phyloP scores from a whole-genome alignment of 2,329 filamentous ascomycete species.

The Fusarium lateritium region DNA sequence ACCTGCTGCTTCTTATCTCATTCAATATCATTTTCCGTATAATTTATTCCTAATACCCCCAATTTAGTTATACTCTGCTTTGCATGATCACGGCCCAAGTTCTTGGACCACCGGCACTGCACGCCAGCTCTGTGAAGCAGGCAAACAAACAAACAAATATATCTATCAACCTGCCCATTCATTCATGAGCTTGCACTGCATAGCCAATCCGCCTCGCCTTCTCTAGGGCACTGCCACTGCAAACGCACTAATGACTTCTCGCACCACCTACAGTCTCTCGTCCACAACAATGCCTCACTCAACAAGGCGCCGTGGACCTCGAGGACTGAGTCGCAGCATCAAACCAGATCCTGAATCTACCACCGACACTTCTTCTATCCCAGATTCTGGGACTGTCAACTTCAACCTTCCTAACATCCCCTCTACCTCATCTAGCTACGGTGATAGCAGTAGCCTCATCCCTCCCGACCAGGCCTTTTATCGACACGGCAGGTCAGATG shows the following conservation, averaged over 20 bases:
- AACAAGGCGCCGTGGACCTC: conserved; percentile 43
- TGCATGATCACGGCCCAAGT: background rate
- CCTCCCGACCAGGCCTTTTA: conserved; percentile 45
- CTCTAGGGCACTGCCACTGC: background rate
- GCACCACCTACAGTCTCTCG: conserved; percentile 21
- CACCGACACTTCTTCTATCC: conserved; percentile 22
- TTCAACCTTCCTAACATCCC: conserved; percentile 19
- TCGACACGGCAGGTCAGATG: conserved; percentile 55
- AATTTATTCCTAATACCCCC: conserved; percentile 11
- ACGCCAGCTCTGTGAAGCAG: conserved; percentile 10
- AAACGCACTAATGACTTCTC: conserved; percentile 37
- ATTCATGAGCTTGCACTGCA: background rate
- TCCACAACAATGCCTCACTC: conserved; percentile 42
- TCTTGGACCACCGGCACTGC: background rate
- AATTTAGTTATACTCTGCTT: background rate
- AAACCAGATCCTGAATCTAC: conserved; percentile 49
- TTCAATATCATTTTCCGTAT: background rate
- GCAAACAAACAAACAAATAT: conserved; percentile 18
- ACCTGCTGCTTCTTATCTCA: background rate
- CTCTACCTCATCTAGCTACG: conserved; percentile 41
- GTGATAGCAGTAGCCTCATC: conserved; percentile 29
- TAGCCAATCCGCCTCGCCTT: background rate
- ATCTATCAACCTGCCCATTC: background rate
- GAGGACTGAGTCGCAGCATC: conserved; percentile 33
- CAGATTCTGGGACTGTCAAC: conserved; percentile 32